A percentile compares a stretch with the other conserved stretches of the same genome.
phyloP scores from a whole-genome alignment of 1,284 basidiomycete species.

The Papiliotrema fonsecae region DNA sequence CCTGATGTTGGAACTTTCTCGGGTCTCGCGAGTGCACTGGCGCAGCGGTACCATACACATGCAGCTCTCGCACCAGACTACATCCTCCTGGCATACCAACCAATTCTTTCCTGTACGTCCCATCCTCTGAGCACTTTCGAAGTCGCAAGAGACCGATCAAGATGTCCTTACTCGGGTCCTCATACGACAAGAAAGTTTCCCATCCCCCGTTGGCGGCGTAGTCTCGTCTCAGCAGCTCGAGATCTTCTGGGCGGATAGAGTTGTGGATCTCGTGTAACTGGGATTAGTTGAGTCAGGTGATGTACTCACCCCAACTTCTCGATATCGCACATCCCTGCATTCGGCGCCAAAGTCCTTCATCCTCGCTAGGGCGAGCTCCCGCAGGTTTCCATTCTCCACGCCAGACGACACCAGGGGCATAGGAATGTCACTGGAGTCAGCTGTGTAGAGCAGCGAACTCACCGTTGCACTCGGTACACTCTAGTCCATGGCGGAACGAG shows the following conservation, averaged over 20 bases:
- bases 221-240: conserved; percentile 94
- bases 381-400: conserved; percentile 96
- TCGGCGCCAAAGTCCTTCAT: conserved; percentile 99
- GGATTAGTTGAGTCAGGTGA: too few species aligned
- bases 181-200: conserved; percentile 99
- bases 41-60: conserved; percentile 98
- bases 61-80: conserved; percentile 92
- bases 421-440: conserved; percentile 73
- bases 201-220: conserved; percentile 97
- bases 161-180: conserved; percentile 95
- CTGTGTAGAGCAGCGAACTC: conserved; percentile 22
- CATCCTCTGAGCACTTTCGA: conserved; percentile 91
- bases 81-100: conserved; percentile 71
- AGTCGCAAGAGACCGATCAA: conserved; percentile 88
- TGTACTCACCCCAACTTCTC: conserved; percentile 95
- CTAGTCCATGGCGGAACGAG: conserved; percentile 98
- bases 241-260: conserved; percentile 91
- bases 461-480: conserved; percentile 96
- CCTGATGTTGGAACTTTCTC: conserved; percentile 95
- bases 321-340: conserved; percentile 94
- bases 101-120: conserved; percentile 92
- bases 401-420: conserved; percentile 91
- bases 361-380: conserved; percentile 90
- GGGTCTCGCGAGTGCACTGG: conserved; percentile 96
- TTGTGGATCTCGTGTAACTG: conserved; percentile 98